Conservation (phyloP, 441 rosid genomes). For the Erodium texanum region DNA sequence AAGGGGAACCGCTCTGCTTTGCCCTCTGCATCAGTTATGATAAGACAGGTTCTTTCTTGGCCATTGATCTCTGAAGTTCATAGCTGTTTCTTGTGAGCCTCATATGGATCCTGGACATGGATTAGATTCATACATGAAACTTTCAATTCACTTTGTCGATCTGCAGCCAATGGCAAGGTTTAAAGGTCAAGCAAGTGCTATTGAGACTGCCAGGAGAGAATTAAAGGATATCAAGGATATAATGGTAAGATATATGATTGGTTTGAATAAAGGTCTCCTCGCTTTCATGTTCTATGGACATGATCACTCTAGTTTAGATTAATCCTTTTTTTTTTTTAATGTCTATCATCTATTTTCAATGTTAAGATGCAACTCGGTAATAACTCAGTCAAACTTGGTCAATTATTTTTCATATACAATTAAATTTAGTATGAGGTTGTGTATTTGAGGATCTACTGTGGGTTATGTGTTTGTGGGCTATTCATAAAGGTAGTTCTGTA, state of each 20-base stretch:
- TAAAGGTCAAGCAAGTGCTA: slow-evolving; percentile 89
- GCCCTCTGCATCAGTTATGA: slow-evolving; percentile 87
- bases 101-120: background rate
- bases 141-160: slow-evolving; percentile 13
- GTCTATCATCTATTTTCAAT: background rate
- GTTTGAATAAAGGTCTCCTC: background rate
- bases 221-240: slow-evolving; percentile 53
- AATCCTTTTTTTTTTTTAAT: too few relatives aligned
- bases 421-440: too few relatives aligned
- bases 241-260: slow-evolving; percentile 43
- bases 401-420: too few relatives aligned
- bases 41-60: slow-evolving; percentile 57
- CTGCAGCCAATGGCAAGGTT: slow-evolving; percentile 80
- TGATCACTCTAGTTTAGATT: background rate
- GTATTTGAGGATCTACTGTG: too few relatives aligned
- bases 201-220: slow-evolving; percentile 69
- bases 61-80: slow-evolving; percentile 10
- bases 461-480: too few relatives aligned
- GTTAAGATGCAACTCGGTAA: too few relatives aligned
- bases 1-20: slow-evolving; percentile 79
- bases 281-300: background rate
- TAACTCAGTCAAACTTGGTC: too few relatives aligned
- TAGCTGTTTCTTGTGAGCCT: too few relatives aligned
- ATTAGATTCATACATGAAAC: slow-evolving; percentile 5
- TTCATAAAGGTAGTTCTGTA: too few relatives aligned